phyloP scores from a whole-genome alignment of 2,329 filamentous ascomycete species.

The Volutella citrinella region DNA sequence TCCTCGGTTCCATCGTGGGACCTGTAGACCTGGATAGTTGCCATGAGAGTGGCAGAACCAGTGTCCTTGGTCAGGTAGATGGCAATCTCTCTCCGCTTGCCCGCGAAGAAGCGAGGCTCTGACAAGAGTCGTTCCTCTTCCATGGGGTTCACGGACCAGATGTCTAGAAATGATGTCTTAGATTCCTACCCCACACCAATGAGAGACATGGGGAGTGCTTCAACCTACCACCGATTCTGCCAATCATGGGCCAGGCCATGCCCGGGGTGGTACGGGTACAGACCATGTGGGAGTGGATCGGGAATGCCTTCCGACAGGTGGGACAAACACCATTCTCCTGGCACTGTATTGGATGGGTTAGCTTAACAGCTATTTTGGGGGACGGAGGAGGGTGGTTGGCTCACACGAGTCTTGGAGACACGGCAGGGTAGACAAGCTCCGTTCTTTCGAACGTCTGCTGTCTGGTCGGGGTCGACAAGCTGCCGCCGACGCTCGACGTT shows the following conservation, averaged over 20 bases:
- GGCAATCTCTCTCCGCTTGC: conserved; percentile 34
- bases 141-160: conserved; percentile 34
- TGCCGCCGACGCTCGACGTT: conserved; percentile 32
- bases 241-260: conserved; percentile 37
- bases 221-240: conserved; percentile 35
- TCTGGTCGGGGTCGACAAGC: conserved; percentile 40
- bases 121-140: conserved; percentile 33
- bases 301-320: conserved; percentile 39
- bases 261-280: conserved; percentile 37
- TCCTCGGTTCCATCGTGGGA: conserved; percentile 29
- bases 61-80: conserved; percentile 34
- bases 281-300: conserved; percentile 38
- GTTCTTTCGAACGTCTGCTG: conserved; percentile 46
- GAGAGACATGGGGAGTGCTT: conserved; percentile 11
- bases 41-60: conserved; percentile 37
- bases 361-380: too few relatives aligned
- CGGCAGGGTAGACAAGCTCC: conserved; percentile 48
- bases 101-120: conserved; percentile 35
- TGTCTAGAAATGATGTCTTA: conserved; percentile 30
- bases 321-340: conserved; percentile 40
- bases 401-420: conserved; percentile 46
- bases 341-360: too few relatives aligned
- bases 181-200: conserved; percentile 12
- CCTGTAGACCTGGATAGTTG: conserved; percentile 37
- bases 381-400: too few relatives aligned